A percentile compares a stretch with the other conserved stretches of the same genome.
These are phyloP conservation scores for Fusarium drepaniforme DNA, from an alignment of 2,329 filamentous ascomycete species.

Conservation along the genomic window DNA sequence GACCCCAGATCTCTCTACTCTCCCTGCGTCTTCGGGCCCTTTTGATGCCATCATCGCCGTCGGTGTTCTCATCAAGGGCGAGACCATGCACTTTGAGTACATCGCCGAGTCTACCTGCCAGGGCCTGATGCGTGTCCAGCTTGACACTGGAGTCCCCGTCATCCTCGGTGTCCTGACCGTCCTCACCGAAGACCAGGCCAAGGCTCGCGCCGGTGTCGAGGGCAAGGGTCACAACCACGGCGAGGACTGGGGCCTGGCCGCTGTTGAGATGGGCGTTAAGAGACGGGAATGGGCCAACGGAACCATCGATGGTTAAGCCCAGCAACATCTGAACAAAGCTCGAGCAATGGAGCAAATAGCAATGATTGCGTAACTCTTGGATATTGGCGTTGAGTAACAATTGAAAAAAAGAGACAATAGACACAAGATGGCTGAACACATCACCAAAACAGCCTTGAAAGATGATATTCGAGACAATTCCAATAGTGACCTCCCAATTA, in stretches of 20 bases:
- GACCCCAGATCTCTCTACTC: slow-evolving; percentile 74
- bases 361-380: neutral
- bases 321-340: neutral
- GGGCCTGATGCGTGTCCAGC: slow-evolving; percentile 92
- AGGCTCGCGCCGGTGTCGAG: slow-evolving; percentile 83
- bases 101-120: slow-evolving; percentile 93
- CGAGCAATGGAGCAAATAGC: slow-evolving; percentile 18
- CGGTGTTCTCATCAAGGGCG: slow-evolving; percentile 96
- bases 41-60: slow-evolving; percentile 97
- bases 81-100: slow-evolving; percentile 99
- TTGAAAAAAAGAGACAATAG: slow-evolving; percentile 7
- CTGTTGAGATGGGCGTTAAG: slow-evolving; percentile 94
- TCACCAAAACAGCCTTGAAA: slow-evolving; percentile 17
- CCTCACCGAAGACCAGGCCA: slow-evolving; percentile 87
- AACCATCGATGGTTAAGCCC: slow-evolving; percentile 59
- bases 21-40: slow-evolving; percentile 63
- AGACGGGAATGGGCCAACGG: slow-evolving; percentile 85
- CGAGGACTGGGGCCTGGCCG: slow-evolving; percentile 94
- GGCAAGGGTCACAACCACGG: slow-evolving; percentile 86
- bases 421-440: neutral
- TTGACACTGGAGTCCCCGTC: slow-evolving; percentile 90
- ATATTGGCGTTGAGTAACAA: neutral
- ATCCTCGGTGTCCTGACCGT: slow-evolving; percentile 94
- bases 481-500: slow-evolving; percentile 41
- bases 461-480: slow-evolving; percentile 2